Evolutionary conservation across 176 grass and related monocot species (phyloP).

Genomic region (Bromus sterilis): DNA sequence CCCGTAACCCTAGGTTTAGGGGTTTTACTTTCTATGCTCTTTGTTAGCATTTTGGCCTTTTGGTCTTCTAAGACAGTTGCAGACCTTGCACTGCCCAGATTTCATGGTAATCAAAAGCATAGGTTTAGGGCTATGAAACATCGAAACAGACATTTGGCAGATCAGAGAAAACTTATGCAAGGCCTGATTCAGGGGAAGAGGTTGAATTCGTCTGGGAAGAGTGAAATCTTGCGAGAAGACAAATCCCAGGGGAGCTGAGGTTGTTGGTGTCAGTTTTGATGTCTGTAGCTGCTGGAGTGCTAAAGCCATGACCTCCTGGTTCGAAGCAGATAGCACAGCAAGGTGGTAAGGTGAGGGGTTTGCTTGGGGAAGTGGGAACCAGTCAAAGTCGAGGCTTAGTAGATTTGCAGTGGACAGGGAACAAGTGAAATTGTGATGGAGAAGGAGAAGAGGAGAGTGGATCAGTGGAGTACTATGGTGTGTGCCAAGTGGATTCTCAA

Average conservation of each 20-base stretch:
- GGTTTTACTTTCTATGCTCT: background rate
- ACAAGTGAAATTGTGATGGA: background rate
- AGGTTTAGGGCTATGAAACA: background rate
- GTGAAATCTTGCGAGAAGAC: background rate
- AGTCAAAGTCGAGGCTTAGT: background rate
- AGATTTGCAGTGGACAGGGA: background rate
- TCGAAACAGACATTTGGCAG: background rate
- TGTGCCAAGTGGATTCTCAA: background rate
- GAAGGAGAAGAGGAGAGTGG: background rate
- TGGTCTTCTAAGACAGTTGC: no score
- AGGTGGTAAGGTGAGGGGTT: background rate
- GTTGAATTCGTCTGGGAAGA: background rate
- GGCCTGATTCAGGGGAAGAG: background rate
- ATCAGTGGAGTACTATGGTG: background rate
- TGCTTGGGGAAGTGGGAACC: background rate
- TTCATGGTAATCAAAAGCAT: background rate
- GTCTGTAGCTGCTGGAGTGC: background rate
- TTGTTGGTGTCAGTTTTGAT: background rate
- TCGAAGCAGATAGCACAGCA: background rate
- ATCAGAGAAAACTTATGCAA: background rate
- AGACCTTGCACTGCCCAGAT: no score
- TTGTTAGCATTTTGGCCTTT: no score
- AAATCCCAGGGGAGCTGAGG: background rate
- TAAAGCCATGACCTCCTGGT: background rate
- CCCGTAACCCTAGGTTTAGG: background rate